These are phyloP conservation scores for Amanita rubescens DNA, from an alignment of 768 basidiomycete genomes.

Conservation along the genomic window DNA sequence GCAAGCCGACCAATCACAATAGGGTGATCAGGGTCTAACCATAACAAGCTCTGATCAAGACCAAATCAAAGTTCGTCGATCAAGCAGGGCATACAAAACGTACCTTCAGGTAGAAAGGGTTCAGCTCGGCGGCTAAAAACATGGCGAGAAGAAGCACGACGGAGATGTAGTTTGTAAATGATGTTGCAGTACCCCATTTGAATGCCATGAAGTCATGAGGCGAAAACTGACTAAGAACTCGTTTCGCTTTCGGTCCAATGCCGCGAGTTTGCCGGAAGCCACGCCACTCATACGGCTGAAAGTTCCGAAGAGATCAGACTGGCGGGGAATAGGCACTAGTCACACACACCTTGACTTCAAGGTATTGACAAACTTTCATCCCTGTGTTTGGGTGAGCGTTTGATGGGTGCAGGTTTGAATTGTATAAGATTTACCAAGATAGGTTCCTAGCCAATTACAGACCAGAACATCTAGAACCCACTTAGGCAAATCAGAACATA, in stretches of 20 bases:
- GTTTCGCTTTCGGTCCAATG: slow-evolving; percentile 68
- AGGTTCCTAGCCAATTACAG: slow-evolving; percentile 86
- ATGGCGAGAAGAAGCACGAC: slow-evolving; percentile 72
- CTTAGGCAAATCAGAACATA: slow-evolving; percentile 27
- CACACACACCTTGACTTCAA: slow-evolving; percentile 73
- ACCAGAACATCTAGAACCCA: slow-evolving; percentile 83
- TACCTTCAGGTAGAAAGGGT: slow-evolving; percentile 86
- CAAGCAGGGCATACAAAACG: slow-evolving; percentile 11
- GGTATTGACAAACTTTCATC: slow-evolving; percentile 82
- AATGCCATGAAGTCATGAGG: slow-evolving; percentile 86
- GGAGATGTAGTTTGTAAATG: slow-evolving; percentile 64
- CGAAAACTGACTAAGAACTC: slow-evolving; percentile 78
- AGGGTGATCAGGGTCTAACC: slow-evolving; percentile 91
- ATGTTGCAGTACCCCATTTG: slow-evolving; percentile 77
- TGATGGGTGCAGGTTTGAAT: slow-evolving; percentile 6
- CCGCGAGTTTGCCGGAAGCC: slow-evolving; percentile 75
- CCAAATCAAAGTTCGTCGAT: slow-evolving; percentile 4
- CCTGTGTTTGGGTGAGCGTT: slow-evolving; percentile 33
- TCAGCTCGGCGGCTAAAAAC: slow-evolving; percentile 80
- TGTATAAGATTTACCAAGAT: slow-evolving; percentile 48
- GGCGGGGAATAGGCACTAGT: slow-evolving; percentile 4
- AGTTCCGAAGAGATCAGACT: slow-evolving; percentile 7
- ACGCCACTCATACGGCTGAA: slow-evolving; percentile 78
- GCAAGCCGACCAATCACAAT: slow-evolving; percentile 68
- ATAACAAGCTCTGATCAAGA: slow-evolving; percentile 43